Percentiles rank a stretch among this genome's conserved stretches.
Evolutionary conservation across 768 basidiomycete species (phyloP).

Genomic region (Thelephora aurantiotincta): DNA sequence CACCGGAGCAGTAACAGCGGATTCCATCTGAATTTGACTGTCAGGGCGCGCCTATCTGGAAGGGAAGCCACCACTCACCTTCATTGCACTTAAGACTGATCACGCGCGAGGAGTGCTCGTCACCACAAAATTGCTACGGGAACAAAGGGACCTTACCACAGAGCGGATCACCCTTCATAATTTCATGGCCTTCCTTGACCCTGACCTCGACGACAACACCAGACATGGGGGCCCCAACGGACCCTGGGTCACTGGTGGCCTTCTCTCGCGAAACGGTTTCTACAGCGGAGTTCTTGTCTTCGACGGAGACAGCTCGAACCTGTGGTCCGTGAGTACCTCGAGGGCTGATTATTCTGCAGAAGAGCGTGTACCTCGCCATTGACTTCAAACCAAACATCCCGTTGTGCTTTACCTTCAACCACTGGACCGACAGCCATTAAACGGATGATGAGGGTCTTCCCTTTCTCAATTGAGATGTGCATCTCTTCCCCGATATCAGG

Average conservation of each 20-base stretch:
- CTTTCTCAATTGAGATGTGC: slow-evolving; percentile 91
- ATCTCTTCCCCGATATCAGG: slow-evolving; percentile 91
- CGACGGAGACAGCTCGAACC: slow-evolving; percentile 90
- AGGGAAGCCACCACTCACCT: slow-evolving; percentile 36
- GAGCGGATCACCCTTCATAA: slow-evolving; percentile 95
- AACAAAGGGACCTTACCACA: slow-evolving; percentile 44
- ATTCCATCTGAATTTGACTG: slow-evolving; percentile 70
- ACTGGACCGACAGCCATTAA: slow-evolving; percentile 93
- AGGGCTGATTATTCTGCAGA: background rate
- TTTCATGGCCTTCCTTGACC: slow-evolving; percentile 94
- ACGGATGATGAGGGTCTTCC: slow-evolving; percentile 93
- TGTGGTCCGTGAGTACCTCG: slow-evolving; percentile 15
- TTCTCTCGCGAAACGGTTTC: slow-evolving; percentile 92
- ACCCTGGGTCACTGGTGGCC: slow-evolving; percentile 86
- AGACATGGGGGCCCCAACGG: slow-evolving; percentile 95
- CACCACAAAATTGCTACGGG: slow-evolving; percentile 7
- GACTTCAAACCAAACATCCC: slow-evolving; percentile 98
- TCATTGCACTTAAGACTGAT: slow-evolving; percentile 91
- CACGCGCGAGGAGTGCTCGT: slow-evolving; percentile 7
- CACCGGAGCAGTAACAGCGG: slow-evolving; percentile 89
- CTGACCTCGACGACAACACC: slow-evolving; percentile 97
- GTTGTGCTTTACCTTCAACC: slow-evolving; percentile 79
- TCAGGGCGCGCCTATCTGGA: slow-evolving; percentile 7
- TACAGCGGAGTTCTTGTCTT: slow-evolving; percentile 95
- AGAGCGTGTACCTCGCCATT: slow-evolving; percentile 67